Base-by-base conservation (phyloP, 352 stramenopile species). In the Phytophthora sojae region DNA sequence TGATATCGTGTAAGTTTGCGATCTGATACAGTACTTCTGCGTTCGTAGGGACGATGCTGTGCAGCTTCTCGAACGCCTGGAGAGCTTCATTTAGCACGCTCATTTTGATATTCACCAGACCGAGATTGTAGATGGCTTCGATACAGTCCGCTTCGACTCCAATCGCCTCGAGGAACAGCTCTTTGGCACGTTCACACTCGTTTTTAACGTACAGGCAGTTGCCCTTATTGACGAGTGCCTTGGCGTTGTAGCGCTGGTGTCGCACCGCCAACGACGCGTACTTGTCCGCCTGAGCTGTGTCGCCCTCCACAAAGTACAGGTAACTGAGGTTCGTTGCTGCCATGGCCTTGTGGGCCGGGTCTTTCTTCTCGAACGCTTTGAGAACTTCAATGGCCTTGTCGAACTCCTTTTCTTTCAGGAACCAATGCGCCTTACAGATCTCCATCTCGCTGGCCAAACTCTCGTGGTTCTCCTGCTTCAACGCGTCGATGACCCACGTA, bases 121-220 rank as follows among this genome's bases (percentile, higher is more conserved):
- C 97, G 12, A 99, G 88, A 66, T 99, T 99, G 81, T 98, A 99
- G 55, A 99, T 99, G 9, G 97, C 96, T 74, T 98, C 94, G 23
- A 96, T 94, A 61, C 94, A 98, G 79, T 98, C 93, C 11, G 93
- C 93, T 83, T 99, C 94, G 21, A 99, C 94, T 25, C 88, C 88
- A 15, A 96, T 96, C 7, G 96, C 97, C 71, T 99, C 97, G 14
- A 99, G 83, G 62, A 98, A 99, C 12, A 99, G 73, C 71, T 99
- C 92, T 62, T 98, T 98, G 11, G 97, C 97, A 21, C 89, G 83
- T 63, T 94, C 88, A 64, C 94, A 97, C 62, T 99, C 94, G 56
- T 96, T 93, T 67, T 95, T 91, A 8, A 97, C 82, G 75, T 97
- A 99, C 17, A 98, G 77, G 65, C 97, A 99, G 76, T 99, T 99